Base-by-base conservation (phyloP, 2,329 filamentous ascomycete species). In the Septoria petroselini region DNA sequence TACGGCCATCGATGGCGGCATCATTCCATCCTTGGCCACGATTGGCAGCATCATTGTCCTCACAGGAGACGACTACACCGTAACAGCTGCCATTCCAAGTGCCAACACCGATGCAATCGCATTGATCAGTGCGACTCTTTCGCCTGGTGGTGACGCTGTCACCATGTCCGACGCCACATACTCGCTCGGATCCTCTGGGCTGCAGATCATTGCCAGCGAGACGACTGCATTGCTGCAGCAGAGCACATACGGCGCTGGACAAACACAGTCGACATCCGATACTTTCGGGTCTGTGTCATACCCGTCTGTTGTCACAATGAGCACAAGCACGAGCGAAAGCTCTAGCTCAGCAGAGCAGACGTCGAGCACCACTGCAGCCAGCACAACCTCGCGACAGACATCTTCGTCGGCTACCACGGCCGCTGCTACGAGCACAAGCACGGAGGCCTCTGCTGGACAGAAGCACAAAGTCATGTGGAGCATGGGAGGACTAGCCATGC, bases 81-180 rank as follows among this genome's bases (percentile, higher is more conserved):
- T 48, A 7, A 48, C 45, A 35, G 45, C 43, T 38, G 43, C 45
- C 8, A 34, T 48, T 7, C 45, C 43, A 8, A 38, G 33, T 21
- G 34, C 43, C 14, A 38, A 46, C 12, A 46, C 43, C 12, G 33
- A 46, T 25, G 45, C 45, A n/a, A 27, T 48, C 6, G 45, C 38
- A 11, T 33, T 48, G n/a, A 33, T 33, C 31, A 37, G 45, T 21
- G 45, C 34, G 17, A 38, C 34, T 12, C 4, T 38, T 19, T 18
- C 34, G 12, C 15, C 18, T 2, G 34, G 15, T 18, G 34, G 34
- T 27, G 14, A 48, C 18, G 27, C 17, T 41, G 37, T 31, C 29
- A 29, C 37, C 14, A 21, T 38, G 9, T 35, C 31, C 11, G 49
- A 50, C 11, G 29, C 23, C 11, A 21, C 23, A 3, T 44, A 44